phyloP scores from a whole-genome alignment of 306 rosid species.

The Acacia melanoxylon region DNA sequence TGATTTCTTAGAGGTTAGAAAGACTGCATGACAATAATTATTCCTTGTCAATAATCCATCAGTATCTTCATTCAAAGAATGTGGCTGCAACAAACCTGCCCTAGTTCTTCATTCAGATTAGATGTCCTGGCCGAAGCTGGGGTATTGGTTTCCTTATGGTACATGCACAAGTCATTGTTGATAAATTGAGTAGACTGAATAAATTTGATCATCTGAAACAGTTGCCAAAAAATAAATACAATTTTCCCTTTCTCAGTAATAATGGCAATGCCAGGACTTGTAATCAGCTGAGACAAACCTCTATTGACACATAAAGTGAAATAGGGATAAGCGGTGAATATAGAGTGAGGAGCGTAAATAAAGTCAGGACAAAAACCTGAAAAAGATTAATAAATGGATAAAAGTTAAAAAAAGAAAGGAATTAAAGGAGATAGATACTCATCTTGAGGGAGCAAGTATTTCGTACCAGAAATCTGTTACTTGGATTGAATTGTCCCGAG shows the following conservation, averaged over 20 bases:
- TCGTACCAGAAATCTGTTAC: slow-evolving; percentile 75
- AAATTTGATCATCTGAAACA: slow-evolving; percentile 89
- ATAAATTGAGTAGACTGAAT: slow-evolving; percentile 91
- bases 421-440: slow-evolving; percentile 19
- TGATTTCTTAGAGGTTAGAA: neutral
- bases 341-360: slow-evolving; percentile 87
- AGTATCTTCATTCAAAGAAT: neutral
- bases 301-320: slow-evolving; percentile 94
- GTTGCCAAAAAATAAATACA: slow-evolving; percentile 24
- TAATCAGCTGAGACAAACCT: slow-evolving; percentile 54
- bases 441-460: slow-evolving; percentile 32
- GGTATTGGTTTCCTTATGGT: slow-evolving; percentile 79
- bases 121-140: slow-evolving; percentile 98
- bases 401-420: slow-evolving; percentile 14
- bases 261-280: slow-evolving; percentile 13
- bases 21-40: neutral
- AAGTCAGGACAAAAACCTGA: slow-evolving; percentile 80
- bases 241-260: slow-evolving; percentile 21
- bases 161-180: slow-evolving; percentile 90
- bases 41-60: neutral
- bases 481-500: slow-evolving; percentile 71
- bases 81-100: slow-evolving; percentile 62
- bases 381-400: slow-evolving; percentile 37
- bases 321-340: slow-evolving; percentile 95
- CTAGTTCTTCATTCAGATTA: slow-evolving; percentile 97